A percentile compares a stretch with the other conserved stretches of the same genome.
Evolutionary conservation across 2,329 filamentous ascomycete species (phyloP).

Genomic region (Didymella pomorum): DNA sequence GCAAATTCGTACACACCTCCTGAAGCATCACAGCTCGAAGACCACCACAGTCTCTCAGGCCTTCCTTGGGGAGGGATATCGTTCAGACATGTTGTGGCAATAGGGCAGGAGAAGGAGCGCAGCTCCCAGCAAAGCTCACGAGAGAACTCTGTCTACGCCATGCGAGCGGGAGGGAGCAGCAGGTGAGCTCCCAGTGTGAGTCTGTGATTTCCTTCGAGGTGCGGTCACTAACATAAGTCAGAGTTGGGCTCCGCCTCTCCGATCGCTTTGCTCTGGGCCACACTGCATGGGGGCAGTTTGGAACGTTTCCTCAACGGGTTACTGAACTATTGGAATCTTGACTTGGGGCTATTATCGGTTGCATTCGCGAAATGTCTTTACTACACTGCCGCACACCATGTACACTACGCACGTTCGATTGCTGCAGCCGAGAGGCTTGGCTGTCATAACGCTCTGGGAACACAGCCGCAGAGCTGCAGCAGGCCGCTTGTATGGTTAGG

Average conservation of each 20-base stretch:
- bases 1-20: constrained; percentile 70
- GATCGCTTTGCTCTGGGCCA: constrained; percentile 52
- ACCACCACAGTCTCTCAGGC: constrained; percentile 66
- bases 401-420: constrained; percentile 6
- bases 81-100: constrained; percentile 61
- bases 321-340: constrained; percentile 5
- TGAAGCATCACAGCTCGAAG: constrained; percentile 62
- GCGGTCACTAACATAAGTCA: constrained; percentile 37
- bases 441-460: neutral
- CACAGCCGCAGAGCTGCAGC: constrained; percentile 16
- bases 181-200: constrained; percentile 50
- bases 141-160: constrained; percentile 51
- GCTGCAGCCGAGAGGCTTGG: constrained; percentile 9
- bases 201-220: constrained; percentile 26
- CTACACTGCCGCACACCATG: constrained; percentile 1
- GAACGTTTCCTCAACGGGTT: constrained; percentile 34
- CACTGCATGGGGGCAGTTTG: constrained; percentile 39
- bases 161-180: constrained; percentile 49
- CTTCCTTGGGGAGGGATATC: constrained; percentile 77
- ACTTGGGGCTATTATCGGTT: constrained; percentile 13
- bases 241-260: constrained; percentile 51
- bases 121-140: constrained; percentile 52
- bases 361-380: constrained; percentile 8
- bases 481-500: constrained; percentile 3
- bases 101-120: constrained; percentile 56